Evolutionary conservation across 129 eudicot species (phyloP), one percentile per base, ranked within the genome.

Genomic region (Arctium lappa): DNA sequence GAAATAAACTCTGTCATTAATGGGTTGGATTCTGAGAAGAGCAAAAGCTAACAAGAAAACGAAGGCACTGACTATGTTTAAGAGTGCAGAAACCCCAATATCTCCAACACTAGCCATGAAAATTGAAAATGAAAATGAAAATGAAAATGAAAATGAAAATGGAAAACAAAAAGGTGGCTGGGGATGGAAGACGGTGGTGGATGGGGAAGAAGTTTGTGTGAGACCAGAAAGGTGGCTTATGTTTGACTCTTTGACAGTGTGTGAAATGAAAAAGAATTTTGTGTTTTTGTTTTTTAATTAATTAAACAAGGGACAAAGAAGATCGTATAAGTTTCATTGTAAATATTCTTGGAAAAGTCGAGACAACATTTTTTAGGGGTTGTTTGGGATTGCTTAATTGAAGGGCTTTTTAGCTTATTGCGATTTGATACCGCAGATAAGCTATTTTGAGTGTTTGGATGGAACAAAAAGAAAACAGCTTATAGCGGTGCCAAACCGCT

Each of bases 1-100:
- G 81, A 89, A 89, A 50, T 89, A 89, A 48, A 89, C 92, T 81
- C 92, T 75, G 82, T 86, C 92, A 42, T 86, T 89, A 72, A 84
- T 56, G 53, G 92, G 92, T 75, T 89, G 92, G 72, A 89, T 85
- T 69, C 92, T 79, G n/a, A 89, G 85, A 33, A 89, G 77, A 66
- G 90, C 92, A 85, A 89, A 89, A 27, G 88, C 92, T 46, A 89
- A 9, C 46, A 89, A 81, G 87, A 89, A 89, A 42, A 80, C 81
- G 69, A 89, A 78, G 32, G 88, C 88, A 3, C 76, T 84, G 69
- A 84, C 3, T 74, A 84, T 84, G 87, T 84, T 84, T 2, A 86
- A 69, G 9, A 80, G 62, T 13, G 89, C 89, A 37, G 81, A 84
- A 13, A 86, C 89, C 74, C 77, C 81, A 36, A 86, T 83, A 79